These are phyloP conservation scores for Penicillium riverlandense DNA, from an alignment of 495 filamentous ascomycete species.

Conservation along the genomic window DNA sequence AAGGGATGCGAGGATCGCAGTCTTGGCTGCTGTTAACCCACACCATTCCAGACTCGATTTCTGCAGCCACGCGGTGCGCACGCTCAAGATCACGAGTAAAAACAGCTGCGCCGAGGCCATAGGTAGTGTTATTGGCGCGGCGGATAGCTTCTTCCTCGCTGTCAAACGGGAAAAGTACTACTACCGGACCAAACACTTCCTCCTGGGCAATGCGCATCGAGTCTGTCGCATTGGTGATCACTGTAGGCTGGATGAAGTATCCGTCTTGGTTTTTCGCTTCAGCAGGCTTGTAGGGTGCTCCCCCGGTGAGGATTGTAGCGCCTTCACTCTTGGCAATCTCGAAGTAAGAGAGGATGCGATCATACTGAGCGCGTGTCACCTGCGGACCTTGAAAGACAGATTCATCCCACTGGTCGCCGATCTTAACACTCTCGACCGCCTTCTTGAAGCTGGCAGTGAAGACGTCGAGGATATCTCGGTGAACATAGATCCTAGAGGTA, in stretches of 20 bases:
- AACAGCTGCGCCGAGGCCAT: constrained; percentile 78
- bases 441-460: constrained; percentile 74
- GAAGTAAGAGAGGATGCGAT: constrained; percentile 79
- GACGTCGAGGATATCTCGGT: constrained; percentile 74
- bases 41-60: constrained; percentile 91
- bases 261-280: constrained; percentile 41
- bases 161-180: constrained; percentile 73
- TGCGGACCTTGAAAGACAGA: constrained; percentile 92
- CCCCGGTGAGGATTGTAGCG: constrained; percentile 69
- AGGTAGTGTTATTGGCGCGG: constrained; percentile 82
- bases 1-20: constrained; percentile 68
- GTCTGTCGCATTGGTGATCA: constrained; percentile 68
- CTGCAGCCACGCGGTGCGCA: constrained; percentile 75
- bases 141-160: constrained; percentile 79
- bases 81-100: constrained; percentile 77
- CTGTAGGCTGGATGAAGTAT: constrained; percentile 65
- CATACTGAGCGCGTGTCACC: constrained; percentile 86
- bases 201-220: constrained; percentile 64
- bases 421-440: constrained; percentile 57
- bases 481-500: constrained; percentile 66
- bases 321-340: constrained; percentile 79
- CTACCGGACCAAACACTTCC: constrained; percentile 88
- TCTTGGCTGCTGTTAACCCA: constrained; percentile 92
- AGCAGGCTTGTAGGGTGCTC: constrained; percentile 63
- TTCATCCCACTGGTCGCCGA: constrained; percentile 84